Evolutionary conservation across 768 basidiomycete genomes (phyloP).

Genomic region (Leccinum barrowsii): DNA sequence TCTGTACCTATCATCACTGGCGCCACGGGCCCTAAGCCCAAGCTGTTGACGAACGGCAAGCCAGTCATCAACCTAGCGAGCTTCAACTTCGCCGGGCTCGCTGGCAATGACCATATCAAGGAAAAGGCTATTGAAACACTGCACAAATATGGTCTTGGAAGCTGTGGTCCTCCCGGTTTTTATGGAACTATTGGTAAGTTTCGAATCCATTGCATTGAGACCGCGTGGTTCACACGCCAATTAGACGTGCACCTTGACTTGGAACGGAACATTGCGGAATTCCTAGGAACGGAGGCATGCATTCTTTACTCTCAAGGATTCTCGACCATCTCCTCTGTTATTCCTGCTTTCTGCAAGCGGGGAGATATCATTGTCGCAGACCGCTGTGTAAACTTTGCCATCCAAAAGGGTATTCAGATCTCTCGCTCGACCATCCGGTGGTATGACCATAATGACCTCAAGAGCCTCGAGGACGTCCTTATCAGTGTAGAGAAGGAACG

Average conservation of each 20-base stretch:
- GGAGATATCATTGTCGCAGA: slow-evolving; percentile 99
- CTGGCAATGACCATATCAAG: slow-evolving; percentile 85
- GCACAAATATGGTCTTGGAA: slow-evolving; percentile 87
- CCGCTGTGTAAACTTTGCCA: slow-evolving; percentile 90
- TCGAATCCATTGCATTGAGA: background rate
- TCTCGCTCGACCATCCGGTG: slow-evolving; percentile 88
- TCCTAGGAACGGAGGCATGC: slow-evolving; percentile 81
- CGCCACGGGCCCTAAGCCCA: slow-evolving; percentile 79
- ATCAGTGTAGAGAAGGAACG: slow-evolving; percentile 83
- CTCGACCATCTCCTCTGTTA: slow-evolving; percentile 87
- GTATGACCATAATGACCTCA: slow-evolving; percentile 95
- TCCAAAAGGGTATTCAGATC: slow-evolving; percentile 95
- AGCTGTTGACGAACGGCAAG: slow-evolving; percentile 67
- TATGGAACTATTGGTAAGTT: slow-evolving; percentile 91
- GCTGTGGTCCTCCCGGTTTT: slow-evolving; percentile 95
- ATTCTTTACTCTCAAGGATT: slow-evolving; percentile 96
- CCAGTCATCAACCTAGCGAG: slow-evolving; percentile 81
- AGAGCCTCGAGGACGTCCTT: slow-evolving; percentile 85
- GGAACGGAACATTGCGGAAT: slow-evolving; percentile 86
- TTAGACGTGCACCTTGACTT: slow-evolving; percentile 88
- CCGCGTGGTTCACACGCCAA: slow-evolving; percentile 6
- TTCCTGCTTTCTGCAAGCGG: slow-evolving; percentile 96
- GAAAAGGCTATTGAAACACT: slow-evolving; percentile 80
- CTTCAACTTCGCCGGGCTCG: slow-evolving; percentile 88
- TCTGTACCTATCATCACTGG: slow-evolving; percentile 78